Conservation (phyloP, 305 asterid species). For the Ilex paraguariensis region DNA sequence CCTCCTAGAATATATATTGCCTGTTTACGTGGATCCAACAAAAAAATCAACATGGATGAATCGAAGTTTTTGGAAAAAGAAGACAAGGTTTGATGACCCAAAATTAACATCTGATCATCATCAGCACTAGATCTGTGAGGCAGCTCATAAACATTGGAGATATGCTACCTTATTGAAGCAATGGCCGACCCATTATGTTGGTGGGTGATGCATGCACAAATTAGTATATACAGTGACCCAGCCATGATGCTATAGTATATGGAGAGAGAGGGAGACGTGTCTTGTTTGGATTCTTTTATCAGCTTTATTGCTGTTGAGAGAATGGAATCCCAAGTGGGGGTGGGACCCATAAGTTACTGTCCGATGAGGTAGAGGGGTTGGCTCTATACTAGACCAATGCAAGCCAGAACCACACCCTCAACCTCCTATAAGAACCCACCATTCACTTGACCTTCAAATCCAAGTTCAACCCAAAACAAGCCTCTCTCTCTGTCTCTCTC, state of each 20-base stretch:
- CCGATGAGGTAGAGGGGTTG: constrained; percentile 29
- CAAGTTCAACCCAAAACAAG: constrained; percentile 2
- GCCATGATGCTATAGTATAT: not conserved
- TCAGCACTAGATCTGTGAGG: constrained; percentile 14
- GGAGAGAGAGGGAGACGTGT: not conserved
- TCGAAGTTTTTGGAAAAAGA: not conserved
- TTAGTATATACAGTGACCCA: not conserved
- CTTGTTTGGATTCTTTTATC: too few species aligned
- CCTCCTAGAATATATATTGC: not conserved
- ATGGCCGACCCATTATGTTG: constrained; percentile 51
- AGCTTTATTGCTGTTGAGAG: too few species aligned
- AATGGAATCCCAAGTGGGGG: constrained; percentile 35
- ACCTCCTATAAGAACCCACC: constrained; percentile 20
- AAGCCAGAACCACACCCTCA: constrained; percentile 15
- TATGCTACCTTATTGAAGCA: constrained; percentile 31
- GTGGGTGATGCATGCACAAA: constrained; percentile 33
- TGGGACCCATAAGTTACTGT: constrained; percentile 19
- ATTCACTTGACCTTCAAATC: not conserved
- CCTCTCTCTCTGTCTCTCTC: constrained; percentile 1
- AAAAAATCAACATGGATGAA: not conserved
- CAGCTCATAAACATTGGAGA: constrained; percentile 27
- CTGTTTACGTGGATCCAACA: constrained; percentile 21
- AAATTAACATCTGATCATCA: constrained; percentile 15
- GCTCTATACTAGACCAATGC: constrained; percentile 33
- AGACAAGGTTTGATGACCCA: constrained; percentile 14